Conservation (phyloP, 352 stramenopile species). For the Phytophthora constricta region DNA sequence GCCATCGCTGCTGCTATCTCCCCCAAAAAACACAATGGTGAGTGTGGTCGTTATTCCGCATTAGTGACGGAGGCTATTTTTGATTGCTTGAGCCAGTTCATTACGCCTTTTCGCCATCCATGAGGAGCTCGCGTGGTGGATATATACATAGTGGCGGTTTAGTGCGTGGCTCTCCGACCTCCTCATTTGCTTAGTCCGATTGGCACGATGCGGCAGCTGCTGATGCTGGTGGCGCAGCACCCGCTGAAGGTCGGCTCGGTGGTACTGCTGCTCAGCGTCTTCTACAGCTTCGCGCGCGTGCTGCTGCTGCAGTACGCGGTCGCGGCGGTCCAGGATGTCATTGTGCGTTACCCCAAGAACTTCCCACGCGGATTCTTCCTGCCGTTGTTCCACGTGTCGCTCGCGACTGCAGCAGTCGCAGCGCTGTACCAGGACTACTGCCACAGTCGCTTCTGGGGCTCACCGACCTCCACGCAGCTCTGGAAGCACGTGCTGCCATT, state of each 20-base stretch:
- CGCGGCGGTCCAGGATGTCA: slow-evolving; percentile 55
- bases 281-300: slow-evolving; percentile 80
- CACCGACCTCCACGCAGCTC: slow-evolving; percentile 24
- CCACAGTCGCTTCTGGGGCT: slow-evolving; percentile 38
- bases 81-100: slow-evolving; percentile 4
- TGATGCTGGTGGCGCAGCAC: slow-evolving; percentile 72
- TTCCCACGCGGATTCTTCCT: slow-evolving; percentile 64
- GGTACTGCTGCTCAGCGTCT: slow-evolving; percentile 58
- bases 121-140: background rate
- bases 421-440: slow-evolving; percentile 55
- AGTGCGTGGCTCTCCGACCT: too few species aligned
- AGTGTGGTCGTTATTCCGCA: background rate
- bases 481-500: slow-evolving; percentile 74
- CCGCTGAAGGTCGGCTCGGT: slow-evolving; percentile 54
- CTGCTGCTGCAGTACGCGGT: slow-evolving; percentile 62
- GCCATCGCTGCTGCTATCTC: slow-evolving; percentile 27
- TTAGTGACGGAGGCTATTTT: background rate
- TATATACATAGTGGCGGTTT: too few species aligned
- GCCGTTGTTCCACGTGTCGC: slow-evolving; percentile 58
- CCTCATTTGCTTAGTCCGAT: background rate
- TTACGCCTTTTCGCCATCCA: slow-evolving; percentile 17
- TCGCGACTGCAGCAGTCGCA: slow-evolving; percentile 40
- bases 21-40: slow-evolving; percentile 11
- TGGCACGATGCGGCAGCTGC: slow-evolving; percentile 40
- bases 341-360: slow-evolving; percentile 60